Conservation (phyloP, 257 asterid species). For the Craterostigma plantagineum region DNA sequence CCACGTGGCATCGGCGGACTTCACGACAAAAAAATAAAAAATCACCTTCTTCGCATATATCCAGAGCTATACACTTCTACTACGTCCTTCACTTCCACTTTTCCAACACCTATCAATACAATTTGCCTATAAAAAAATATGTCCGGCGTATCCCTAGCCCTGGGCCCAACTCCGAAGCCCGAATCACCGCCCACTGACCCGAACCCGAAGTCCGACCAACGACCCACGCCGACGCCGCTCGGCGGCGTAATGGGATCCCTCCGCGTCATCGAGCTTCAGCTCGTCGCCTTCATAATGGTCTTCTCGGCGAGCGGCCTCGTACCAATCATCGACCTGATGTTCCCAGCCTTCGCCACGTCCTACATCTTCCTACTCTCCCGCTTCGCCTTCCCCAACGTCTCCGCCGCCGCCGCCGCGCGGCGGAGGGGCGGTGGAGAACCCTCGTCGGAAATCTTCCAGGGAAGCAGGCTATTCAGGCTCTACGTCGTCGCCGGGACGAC, state of each 20-base stretch:
- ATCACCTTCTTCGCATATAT: too few relatives aligned
- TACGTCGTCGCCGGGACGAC: constrained; percentile 52
- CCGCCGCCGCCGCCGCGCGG: neutral
- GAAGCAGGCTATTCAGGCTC: constrained; percentile 29
- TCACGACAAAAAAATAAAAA: too few relatives aligned
- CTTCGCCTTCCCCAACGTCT: constrained; percentile 33
- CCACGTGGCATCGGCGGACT: too few relatives aligned
- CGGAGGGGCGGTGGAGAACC: too few relatives aligned
- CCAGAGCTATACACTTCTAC: too few relatives aligned
- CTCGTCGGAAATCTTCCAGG: constrained; percentile 36
- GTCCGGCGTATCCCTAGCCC: too few relatives aligned
- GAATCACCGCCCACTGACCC: too few relatives aligned
- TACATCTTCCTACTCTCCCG: constrained; percentile 44
- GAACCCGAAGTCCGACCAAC: too few relatives aligned
- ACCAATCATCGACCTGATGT: constrained; percentile 53
- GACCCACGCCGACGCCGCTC: neutral
- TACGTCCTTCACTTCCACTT: too few relatives aligned
- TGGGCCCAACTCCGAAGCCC: too few relatives aligned
- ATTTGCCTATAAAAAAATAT: too few relatives aligned
- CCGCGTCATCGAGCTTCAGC: constrained; percentile 67
- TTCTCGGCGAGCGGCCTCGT: constrained; percentile 68
- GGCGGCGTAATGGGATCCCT: constrained; percentile 75
- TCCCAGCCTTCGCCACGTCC: constrained; percentile 42
- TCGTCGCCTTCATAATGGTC: constrained; percentile 85
- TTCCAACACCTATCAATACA: too few relatives aligned